Percentiles rank a stretch among this genome's conserved stretches.
Evolutionary conservation across 169 alveolate species (phyloP).

Genomic region (Neospora caninum): DNA sequence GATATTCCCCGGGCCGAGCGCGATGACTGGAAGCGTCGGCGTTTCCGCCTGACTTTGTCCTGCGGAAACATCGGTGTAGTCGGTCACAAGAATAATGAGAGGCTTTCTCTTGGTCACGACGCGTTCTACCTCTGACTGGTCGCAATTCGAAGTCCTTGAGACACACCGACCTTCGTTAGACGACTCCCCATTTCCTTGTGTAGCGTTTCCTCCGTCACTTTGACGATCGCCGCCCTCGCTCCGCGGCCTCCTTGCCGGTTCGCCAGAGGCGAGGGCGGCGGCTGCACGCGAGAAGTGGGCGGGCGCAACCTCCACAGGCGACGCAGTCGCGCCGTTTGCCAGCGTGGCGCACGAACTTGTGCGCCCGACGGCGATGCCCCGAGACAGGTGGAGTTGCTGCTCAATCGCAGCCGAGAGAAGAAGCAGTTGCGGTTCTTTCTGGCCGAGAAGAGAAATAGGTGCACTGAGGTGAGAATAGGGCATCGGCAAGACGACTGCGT

Average conservation of each 20-base stretch:
- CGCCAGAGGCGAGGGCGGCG: no score
- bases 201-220: no score
- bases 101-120: conserved; percentile 3
- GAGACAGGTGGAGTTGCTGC: neutral
- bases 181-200: no score
- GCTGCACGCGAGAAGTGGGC: no score
- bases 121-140: neutral
- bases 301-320: neutral
- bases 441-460: neutral
- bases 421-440: neutral
- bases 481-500: conserved; percentile 2
- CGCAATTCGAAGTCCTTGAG: neutral
- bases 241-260: no score
- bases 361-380: neutral
- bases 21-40: neutral
- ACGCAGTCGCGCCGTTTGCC: neutral
- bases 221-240: no score
- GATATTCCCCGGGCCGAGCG: neutral
- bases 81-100: neutral
- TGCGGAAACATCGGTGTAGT: neutral
- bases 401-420: neutral
- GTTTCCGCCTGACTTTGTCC: neutral
- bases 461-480: neutral
- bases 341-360: neutral
- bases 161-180: no score